Evolutionary conservation across 441 rosid genomes (phyloP).

Genomic region (Gossypium davidsonii): DNA sequence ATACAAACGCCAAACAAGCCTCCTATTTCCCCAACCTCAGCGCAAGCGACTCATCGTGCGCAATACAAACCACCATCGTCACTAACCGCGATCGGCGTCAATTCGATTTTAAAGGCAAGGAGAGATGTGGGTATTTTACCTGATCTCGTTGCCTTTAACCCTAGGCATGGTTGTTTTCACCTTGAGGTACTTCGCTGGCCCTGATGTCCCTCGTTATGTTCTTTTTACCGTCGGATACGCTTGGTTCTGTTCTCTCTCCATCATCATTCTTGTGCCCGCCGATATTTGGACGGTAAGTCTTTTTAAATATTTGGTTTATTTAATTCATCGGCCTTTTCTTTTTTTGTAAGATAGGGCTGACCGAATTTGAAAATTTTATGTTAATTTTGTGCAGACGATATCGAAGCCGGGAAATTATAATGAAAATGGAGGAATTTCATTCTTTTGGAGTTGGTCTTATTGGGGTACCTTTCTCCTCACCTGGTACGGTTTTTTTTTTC

Average conservation of each 20-base stretch:
- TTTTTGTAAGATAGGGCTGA: background rate
- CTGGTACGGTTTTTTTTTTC: slow-evolving; percentile 44
- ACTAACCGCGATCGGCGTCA: background rate
- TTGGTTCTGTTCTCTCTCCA: slow-evolving; percentile 95
- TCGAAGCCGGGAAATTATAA: slow-evolving; percentile 40
- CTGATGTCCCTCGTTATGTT: slow-evolving; percentile 87
- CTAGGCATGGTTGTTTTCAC: slow-evolving; percentile 84
- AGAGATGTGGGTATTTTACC: slow-evolving; percentile 94
- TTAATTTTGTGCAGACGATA: slow-evolving; percentile 39
- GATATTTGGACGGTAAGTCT: slow-evolving; percentile 78
- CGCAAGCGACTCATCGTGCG: background rate
- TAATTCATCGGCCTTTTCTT: background rate
- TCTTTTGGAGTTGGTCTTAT: slow-evolving; percentile 98
- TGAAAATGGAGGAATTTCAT: slow-evolving; percentile 64
- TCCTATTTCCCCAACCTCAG: too few species aligned
- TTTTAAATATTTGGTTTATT: background rate
- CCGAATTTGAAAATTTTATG: background rate
- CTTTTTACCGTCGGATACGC: slow-evolving; percentile 87
- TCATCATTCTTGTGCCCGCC: slow-evolving; percentile 96
- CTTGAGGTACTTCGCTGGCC: slow-evolving; percentile 82
- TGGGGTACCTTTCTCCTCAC: slow-evolving; percentile 98
- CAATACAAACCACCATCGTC: background rate
- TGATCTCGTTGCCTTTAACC: slow-evolving; percentile 94
- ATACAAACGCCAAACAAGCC: too few species aligned
- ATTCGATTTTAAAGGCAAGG: background rate